Evolutionary conservation across 2,329 filamentous ascomycete species (phyloP).

Genomic region (Zasmidium angulare): DNA sequence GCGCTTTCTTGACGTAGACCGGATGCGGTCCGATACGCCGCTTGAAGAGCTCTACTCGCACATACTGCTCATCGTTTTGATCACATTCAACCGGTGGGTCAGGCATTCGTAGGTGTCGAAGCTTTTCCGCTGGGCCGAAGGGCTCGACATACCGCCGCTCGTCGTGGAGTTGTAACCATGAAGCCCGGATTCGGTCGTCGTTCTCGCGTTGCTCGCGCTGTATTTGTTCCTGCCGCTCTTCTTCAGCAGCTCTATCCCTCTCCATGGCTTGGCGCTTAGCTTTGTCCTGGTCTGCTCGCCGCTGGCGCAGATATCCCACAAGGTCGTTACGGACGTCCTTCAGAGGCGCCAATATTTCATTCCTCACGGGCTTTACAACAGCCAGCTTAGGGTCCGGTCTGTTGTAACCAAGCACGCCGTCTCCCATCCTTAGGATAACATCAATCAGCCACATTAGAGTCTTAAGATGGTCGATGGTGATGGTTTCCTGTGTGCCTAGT

Average conservation of each 20-base stretch:
- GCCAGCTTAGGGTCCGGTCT: slow-evolving; percentile 11
- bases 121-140: slow-evolving; percentile 17
- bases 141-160: slow-evolving; percentile 22
- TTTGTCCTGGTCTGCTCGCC: slow-evolving; percentile 4
- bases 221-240: background rate
- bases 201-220: background rate
- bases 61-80: slow-evolving; percentile 40
- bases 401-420: slow-evolving; percentile 16
- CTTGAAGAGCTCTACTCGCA: slow-evolving; percentile 39
- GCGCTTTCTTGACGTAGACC: slow-evolving; percentile 17
- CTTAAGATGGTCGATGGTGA: slow-evolving; percentile 19
- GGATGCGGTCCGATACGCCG: slow-evolving; percentile 31
- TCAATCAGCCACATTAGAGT: slow-evolving; percentile 18
- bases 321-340: slow-evolving; percentile 17
- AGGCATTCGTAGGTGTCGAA: slow-evolving; percentile 22
- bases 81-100: slow-evolving; percentile 31
- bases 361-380: slow-evolving; percentile 22
- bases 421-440: slow-evolving; percentile 19
- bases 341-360: slow-evolving; percentile 18
- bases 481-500: background rate
- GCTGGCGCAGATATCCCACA: slow-evolving; percentile 1
- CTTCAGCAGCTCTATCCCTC: slow-evolving; percentile 1
- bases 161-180: slow-evolving; percentile 17
- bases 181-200: background rate
- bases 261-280: slow-evolving; percentile 7